Conservation (phyloP, 768 basidiomycete species). For the Termitomyces titanicus region DNA sequence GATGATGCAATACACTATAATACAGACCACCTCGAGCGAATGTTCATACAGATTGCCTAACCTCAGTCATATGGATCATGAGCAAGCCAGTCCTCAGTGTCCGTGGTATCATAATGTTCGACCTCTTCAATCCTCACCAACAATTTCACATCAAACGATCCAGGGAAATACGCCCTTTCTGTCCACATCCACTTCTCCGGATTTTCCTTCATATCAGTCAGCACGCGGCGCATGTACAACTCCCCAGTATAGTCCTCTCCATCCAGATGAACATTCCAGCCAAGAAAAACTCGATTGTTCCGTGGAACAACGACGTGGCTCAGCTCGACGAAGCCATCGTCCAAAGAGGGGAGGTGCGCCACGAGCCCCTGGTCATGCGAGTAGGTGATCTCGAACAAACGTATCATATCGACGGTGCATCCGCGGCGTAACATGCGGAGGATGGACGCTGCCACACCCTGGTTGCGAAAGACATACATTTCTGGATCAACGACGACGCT, state of each 20-base stretch:
- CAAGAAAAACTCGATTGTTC: constrained; percentile 52
- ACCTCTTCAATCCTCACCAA: constrained; percentile 27
- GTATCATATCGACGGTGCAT: constrained; percentile 55
- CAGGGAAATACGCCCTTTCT: constrained; percentile 17
- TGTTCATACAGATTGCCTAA: not conserved
- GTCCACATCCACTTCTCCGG: constrained; percentile 32
- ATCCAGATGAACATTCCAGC: constrained; percentile 63
- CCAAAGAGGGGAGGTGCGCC: constrained; percentile 35
- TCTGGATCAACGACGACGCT: constrained; percentile 24
- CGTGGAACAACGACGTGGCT: constrained; percentile 18
- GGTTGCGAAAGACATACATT: constrained; percentile 23
- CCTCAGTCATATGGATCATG: constrained; percentile 12
- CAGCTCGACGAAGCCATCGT: constrained; percentile 25
- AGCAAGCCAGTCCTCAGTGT: constrained; percentile 29
- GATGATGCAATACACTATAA: not conserved
- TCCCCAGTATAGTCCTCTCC: constrained; percentile 41
- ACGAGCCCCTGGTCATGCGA: constrained; percentile 50
- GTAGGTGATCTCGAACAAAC: constrained; percentile 52
- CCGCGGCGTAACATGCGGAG: constrained; percentile 53
- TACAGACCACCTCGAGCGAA: not conserved
- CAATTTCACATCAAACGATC: constrained; percentile 29
- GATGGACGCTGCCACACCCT: constrained; percentile 11
- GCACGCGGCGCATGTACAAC: constrained; percentile 37
- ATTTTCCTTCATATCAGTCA: constrained; percentile 28
- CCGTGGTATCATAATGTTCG: constrained; percentile 32